phyloP scores from a whole-genome alignment of 345 rosid genomes.

The Salix suchowensis region DNA sequence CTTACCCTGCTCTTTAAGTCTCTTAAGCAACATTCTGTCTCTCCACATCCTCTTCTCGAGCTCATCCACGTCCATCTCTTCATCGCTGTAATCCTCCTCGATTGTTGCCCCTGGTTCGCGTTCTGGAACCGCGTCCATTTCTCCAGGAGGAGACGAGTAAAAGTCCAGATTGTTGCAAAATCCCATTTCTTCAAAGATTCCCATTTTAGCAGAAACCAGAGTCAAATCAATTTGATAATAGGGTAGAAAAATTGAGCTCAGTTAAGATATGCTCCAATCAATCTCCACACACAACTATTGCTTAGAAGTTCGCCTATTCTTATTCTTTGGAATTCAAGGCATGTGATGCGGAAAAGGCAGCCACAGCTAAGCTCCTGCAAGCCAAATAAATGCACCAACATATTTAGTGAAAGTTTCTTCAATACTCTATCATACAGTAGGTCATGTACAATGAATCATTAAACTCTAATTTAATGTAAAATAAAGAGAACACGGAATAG shows the following conservation, averaged over 20 bases:
- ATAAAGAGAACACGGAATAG: neutral
- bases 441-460: slow-evolving; percentile 15
- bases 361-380: slow-evolving; percentile 1
- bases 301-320: neutral
- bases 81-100: slow-evolving; percentile 62
- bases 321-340: neutral
- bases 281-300: neutral
- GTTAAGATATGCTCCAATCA: neutral
- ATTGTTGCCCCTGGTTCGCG: slow-evolving; percentile 38
- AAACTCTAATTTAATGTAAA: neutral
- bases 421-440: neutral
- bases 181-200: slow-evolving; percentile 56
- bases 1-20: slow-evolving; percentile 61
- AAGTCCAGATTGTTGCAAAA: slow-evolving; percentile 51
- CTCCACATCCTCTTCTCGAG: slow-evolving; percentile 84
- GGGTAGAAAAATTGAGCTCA: neutral
- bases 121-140: slow-evolving; percentile 34
- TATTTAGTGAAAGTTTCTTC: neutral
- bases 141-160: slow-evolving; percentile 33
- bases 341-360: neutral
- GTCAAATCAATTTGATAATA: neutral
- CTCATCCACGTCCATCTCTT: slow-evolving; percentile 65
- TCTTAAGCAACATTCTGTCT: slow-evolving; percentile 54
- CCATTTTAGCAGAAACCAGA: slow-evolving; percentile 21
- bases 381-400: neutral